Evolutionary conservation across 495 filamentous ascomycete species (phyloP).

Genomic region (Talaromyces nanjingensis): DNA sequence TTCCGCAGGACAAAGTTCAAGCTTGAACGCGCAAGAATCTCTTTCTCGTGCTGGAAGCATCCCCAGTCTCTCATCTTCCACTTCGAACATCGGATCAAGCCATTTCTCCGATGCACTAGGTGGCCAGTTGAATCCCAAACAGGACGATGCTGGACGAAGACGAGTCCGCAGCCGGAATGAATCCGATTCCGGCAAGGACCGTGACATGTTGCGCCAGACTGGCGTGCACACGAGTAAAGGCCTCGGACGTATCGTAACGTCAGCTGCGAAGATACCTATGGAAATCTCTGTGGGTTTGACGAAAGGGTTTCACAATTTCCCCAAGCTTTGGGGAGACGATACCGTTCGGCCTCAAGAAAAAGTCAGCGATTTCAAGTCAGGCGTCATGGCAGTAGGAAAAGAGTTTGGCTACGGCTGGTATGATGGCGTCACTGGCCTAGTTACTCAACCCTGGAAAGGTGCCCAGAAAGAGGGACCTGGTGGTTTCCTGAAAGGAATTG

Average conservation of each 20-base stretch:
- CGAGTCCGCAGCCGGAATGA: neutral
- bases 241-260: constrained; percentile 34
- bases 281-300: constrained; percentile 72
- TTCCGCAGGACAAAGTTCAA: neutral
- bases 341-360: constrained; percentile 37
- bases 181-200: neutral
- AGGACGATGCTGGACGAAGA: neutral
- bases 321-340: constrained; percentile 69
- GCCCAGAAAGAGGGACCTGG: constrained; percentile 59
- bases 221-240: neutral
- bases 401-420: constrained; percentile 56
- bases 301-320: constrained; percentile 80
- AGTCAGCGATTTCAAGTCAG: neutral
- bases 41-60: neutral
- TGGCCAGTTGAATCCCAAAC: neutral
- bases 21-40: neutral
- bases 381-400: constrained; percentile 29
- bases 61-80: neutral
- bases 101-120: neutral
- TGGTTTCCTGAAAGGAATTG: constrained; percentile 66
- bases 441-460: constrained; percentile 61
- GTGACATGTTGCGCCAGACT: neutral
- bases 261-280: constrained; percentile 60
- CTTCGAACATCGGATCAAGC: neutral
- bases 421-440: constrained; percentile 64